Conservation (phyloP, 345 rosid species). For the Eucalyptus albens region DNA sequence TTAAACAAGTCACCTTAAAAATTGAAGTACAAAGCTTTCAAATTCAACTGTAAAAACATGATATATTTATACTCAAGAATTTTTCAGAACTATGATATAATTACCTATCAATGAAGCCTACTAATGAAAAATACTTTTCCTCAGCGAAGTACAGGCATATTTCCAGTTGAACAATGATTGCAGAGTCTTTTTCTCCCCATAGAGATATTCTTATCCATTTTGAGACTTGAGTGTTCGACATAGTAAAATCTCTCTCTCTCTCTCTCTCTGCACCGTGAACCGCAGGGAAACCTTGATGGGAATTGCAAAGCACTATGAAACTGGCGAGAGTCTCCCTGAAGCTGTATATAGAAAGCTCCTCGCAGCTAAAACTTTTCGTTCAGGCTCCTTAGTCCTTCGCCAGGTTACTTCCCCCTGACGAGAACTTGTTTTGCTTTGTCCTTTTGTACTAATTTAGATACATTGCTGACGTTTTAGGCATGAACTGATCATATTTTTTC, state of each 20-base stretch:
- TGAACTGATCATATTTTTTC: neutral
- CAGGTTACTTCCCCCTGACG: constrained; percentile 34
- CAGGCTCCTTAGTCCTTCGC: constrained; percentile 77
- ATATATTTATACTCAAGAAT: neutral
- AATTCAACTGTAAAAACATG: neutral
- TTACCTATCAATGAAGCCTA: neutral
- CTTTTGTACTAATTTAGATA: neutral
- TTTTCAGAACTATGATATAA: neutral
- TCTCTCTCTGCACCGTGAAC: neutral
- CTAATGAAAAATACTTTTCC: neutral
- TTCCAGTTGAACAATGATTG: neutral
- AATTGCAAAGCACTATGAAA: constrained; percentile 80
- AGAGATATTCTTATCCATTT: neutral
- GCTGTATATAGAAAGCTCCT: constrained; percentile 69
- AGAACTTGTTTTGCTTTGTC: neutral
- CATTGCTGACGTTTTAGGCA: neutral
- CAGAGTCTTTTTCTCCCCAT: neutral
- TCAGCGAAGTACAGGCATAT: neutral
- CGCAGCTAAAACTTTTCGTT: constrained; percentile 84
- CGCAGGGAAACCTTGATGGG: constrained; percentile 86
- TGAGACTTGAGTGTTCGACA: neutral
- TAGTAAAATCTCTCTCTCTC: too few species aligned
- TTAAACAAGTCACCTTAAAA: neutral
- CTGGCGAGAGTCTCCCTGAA: constrained; percentile 77
- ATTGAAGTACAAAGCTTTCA: neutral